phyloP scores from a whole-genome alignment of 306 rosid species.

The Sindora glabra region DNA sequence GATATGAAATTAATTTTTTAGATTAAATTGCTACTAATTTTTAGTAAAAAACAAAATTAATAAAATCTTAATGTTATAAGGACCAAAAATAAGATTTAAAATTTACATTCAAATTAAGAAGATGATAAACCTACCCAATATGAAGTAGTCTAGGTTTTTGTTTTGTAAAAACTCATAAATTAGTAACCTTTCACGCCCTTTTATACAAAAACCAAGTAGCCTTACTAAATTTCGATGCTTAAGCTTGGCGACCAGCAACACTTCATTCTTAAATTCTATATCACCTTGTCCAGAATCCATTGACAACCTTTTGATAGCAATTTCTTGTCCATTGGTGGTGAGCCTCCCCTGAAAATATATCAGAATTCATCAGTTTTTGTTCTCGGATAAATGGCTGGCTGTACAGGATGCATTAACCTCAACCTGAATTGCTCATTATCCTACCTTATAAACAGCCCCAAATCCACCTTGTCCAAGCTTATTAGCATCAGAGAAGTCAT shows the following conservation, averaged over 20 bases:
- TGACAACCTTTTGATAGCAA: slow-evolving; percentile 43
- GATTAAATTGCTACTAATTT: too few relatives aligned
- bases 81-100: too few relatives aligned
- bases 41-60: too few relatives aligned
- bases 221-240: slow-evolving; percentile 45
- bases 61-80: too few relatives aligned
- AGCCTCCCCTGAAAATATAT: slow-evolving; percentile 27
- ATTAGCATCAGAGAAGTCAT: slow-evolving; percentile 36
- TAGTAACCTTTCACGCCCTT: slow-evolving; percentile 36
- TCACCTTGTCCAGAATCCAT: slow-evolving; percentile 34
- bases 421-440: background rate
- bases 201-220: slow-evolving; percentile 42
- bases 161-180: slow-evolving; percentile 46
- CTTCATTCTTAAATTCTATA: slow-evolving; percentile 47
- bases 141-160: slow-evolving; percentile 32
- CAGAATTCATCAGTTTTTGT: background rate
- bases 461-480: slow-evolving; percentile 57
- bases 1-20: too few relatives aligned
- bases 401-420: background rate
- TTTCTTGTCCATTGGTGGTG: slow-evolving; percentile 12
- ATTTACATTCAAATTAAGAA: background rate
- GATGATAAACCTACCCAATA: slow-evolving; percentile 31
- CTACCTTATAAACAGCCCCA: slow-evolving; percentile 55
- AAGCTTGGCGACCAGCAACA: slow-evolving; percentile 33
- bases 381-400: background rate